A percentile compares a stretch with the other conserved stretches of the same genome.
Evolutionary conservation across 768 basidiomycete genomes (phyloP).

Genomic region (Boletus huronensis): DNA sequence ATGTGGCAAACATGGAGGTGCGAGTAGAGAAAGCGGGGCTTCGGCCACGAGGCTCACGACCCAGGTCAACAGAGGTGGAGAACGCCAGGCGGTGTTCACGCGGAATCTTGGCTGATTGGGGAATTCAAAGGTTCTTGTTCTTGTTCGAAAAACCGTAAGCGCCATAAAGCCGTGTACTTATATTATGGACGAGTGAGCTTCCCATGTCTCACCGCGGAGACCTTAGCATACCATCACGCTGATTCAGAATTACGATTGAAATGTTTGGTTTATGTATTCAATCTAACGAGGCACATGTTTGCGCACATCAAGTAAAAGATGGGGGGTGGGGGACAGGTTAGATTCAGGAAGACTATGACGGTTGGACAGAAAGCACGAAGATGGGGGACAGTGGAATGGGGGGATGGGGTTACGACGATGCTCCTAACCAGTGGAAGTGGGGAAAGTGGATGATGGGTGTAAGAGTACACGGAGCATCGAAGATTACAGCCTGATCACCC

Average conservation of each 20-base stretch:
- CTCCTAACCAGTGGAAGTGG: slow-evolving; percentile 48
- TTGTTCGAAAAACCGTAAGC: background rate
- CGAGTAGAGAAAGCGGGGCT: slow-evolving; percentile 3
- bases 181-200: background rate
- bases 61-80: slow-evolving; percentile 32
- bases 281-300: slow-evolving; percentile 8
- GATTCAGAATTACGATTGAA: background rate
- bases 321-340: background rate
- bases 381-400: background rate
- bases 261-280: background rate
- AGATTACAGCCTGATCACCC: slow-evolving; percentile 28
- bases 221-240: background rate
- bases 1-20: slow-evolving; percentile 22
- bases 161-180: background rate
- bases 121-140: background rate
- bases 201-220: background rate
- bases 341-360: background rate
- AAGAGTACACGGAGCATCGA: slow-evolving; percentile 43
- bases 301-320: slow-evolving; percentile 4
- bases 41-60: slow-evolving; percentile 24
- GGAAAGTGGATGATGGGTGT: slow-evolving; percentile 25
- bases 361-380: background rate
- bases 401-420: slow-evolving; percentile 47
- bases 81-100: slow-evolving; percentile 19
- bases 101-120: slow-evolving; percentile 18